Percentiles rank a stretch among this genome's conserved stretches.
Conservation (phyloP, 129 eudicot species). For the Tanacetum coccineum region DNA sequence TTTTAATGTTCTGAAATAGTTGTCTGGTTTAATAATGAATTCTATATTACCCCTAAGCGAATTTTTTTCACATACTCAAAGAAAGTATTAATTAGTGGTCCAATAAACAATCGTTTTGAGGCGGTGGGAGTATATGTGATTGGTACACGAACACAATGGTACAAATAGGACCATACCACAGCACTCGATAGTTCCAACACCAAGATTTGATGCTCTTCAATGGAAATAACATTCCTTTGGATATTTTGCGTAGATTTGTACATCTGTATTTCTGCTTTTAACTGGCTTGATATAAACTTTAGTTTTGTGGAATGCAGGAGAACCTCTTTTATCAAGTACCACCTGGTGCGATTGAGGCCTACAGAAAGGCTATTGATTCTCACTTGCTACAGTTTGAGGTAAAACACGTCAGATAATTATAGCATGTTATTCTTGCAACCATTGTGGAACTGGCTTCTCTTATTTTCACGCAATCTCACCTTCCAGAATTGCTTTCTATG, state of each 20-base stretch:
- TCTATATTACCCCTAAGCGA: too few species aligned
- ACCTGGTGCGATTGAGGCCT: slow-evolving; percentile 77
- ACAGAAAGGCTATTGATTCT: slow-evolving; percentile 68
- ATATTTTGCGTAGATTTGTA: slow-evolving; percentile 11
- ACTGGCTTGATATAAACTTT: slow-evolving; percentile 2
- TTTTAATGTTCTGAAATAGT: too few species aligned
- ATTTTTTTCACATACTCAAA: too few species aligned
- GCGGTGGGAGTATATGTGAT: background rate
- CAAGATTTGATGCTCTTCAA: too few species aligned
- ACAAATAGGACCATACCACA: background rate
- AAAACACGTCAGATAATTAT: slow-evolving; percentile 13
- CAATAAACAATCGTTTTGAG: too few species aligned
- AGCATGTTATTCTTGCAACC: slow-evolving; percentile 8
- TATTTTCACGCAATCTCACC: background rate
- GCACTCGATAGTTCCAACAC: background rate
- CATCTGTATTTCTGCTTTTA: slow-evolving; percentile 1
- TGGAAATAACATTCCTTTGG: slow-evolving; percentile 2
- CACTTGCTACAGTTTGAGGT: slow-evolving; percentile 65
- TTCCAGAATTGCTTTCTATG: background rate
- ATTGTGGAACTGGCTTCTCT: background rate
- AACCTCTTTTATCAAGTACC: slow-evolving; percentile 78
- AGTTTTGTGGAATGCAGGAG: slow-evolving; percentile 48
- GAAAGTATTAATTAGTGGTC: too few species aligned
- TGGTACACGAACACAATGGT: slow-evolving; percentile 14
- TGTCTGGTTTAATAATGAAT: too few species aligned